These are phyloP conservation scores for Termitomyces sp. DNA, from an alignment of 768 basidiomycete species.

Conservation along the genomic window DNA sequence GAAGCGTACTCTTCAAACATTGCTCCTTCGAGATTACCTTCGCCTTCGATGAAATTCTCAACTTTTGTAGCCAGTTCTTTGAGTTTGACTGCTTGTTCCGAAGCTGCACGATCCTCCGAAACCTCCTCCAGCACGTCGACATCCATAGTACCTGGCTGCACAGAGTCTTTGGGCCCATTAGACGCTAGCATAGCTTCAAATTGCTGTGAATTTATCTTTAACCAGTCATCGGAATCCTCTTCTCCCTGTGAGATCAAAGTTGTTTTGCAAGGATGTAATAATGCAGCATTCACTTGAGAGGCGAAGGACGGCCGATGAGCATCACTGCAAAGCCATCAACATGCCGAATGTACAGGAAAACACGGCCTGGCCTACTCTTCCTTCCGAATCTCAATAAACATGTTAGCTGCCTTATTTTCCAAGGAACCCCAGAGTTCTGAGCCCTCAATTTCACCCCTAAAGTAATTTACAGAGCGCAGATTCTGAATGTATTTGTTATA, in stretches of 20 bases:
- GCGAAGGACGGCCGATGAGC: conserved; percentile 3
- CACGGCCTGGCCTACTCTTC: conserved; percentile 46
- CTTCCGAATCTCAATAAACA: conserved; percentile 56
- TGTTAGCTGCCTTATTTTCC: conserved; percentile 63
- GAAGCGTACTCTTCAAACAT: conserved; percentile 73
- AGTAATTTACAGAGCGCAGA: conserved; percentile 64
- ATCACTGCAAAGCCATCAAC: conserved; percentile 11
- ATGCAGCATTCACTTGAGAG: conserved; percentile 2
- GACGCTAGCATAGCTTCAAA: conserved; percentile 70
- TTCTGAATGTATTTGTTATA: conserved; percentile 68
- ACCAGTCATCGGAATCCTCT: conserved; percentile 62
- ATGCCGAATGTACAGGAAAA: neutral
- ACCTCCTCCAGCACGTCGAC: conserved; percentile 31
- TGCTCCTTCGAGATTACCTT: conserved; percentile 88
- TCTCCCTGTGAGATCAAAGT: neutral
- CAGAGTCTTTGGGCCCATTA: conserved; percentile 9
- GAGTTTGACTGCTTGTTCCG: conserved; percentile 64
- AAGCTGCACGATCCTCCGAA: conserved; percentile 46
- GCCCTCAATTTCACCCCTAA: conserved; percentile 70
- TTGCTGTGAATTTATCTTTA: conserved; percentile 69
- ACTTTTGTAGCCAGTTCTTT: conserved; percentile 80
- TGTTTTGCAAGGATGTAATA: neutral
- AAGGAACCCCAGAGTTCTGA: conserved; percentile 70
- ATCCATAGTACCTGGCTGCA: conserved; percentile 36
- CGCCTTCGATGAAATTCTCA: conserved; percentile 82